phyloP scores from a whole-genome alignment of 352 stramenopile genomes.

The Pythium guiyangense region DNA sequence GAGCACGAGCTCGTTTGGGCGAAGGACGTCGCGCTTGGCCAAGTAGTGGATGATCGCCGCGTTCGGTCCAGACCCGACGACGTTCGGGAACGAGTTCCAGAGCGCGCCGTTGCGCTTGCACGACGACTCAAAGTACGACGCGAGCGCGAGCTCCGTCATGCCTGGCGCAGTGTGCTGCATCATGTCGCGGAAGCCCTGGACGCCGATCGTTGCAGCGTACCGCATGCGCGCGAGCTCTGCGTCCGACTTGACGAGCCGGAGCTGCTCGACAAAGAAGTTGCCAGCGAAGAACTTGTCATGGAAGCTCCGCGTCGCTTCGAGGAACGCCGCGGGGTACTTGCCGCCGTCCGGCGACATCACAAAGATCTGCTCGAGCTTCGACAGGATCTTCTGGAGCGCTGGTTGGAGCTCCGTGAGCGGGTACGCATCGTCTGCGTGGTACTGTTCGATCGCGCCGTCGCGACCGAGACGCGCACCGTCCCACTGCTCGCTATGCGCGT shows the following conservation, averaged over 20 bases:
- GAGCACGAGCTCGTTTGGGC: conserved; percentile 69
- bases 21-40: conserved; percentile 58
- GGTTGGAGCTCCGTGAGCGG: conserved; percentile 53
- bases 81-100: conserved; percentile 80
- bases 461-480: conserved; percentile 67
- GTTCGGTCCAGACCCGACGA: conserved; percentile 73
- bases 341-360: conserved; percentile 57
- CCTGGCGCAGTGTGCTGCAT: conserved; percentile 58
- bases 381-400: conserved; percentile 51
- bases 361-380: conserved; percentile 58
- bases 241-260: conserved; percentile 71
- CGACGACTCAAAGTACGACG: conserved; percentile 60
- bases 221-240: conserved; percentile 74
- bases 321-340: conserved; percentile 45
- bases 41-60: conserved; percentile 85
- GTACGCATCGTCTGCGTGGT: conserved; percentile 63
- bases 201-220: conserved; percentile 62
- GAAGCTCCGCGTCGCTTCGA: conserved; percentile 54
- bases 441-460: conserved; percentile 50
- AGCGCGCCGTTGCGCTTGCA: conserved; percentile 72
- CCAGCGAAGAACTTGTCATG: conserved; percentile 71
- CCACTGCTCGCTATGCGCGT: conserved; percentile 80
- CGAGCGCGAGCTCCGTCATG: conserved; percentile 72
- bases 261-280: conserved; percentile 68
- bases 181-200: conserved; percentile 68